These are phyloP conservation scores for Entomortierella parvispora DNA, from an alignment of 192 early-diverging fungal species.

Conservation along the genomic window DNA sequence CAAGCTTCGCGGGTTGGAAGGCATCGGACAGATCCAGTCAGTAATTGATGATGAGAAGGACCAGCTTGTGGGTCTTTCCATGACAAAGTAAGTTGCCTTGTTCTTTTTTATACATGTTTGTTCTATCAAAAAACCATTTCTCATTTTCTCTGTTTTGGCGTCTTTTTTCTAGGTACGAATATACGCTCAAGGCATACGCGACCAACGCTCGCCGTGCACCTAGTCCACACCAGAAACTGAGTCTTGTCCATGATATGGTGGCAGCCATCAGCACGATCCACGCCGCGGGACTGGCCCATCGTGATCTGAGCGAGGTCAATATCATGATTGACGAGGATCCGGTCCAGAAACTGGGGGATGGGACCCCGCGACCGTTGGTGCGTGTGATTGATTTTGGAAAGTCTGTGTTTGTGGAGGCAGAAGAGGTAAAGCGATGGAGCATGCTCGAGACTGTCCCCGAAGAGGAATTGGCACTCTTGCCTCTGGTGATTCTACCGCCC, in stretches of 20 bases:
- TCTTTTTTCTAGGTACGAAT: slow-evolving; percentile 52
- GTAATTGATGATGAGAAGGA: slow-evolving; percentile 60
- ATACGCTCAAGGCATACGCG: slow-evolving; percentile 65
- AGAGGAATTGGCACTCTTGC: slow-evolving; percentile 57
- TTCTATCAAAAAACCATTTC: not conserved
- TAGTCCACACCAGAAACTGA: slow-evolving; percentile 63
- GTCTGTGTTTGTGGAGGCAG: slow-evolving; percentile 59
- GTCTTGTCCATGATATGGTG: slow-evolving; percentile 63
- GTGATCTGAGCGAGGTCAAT: slow-evolving; percentile 69
- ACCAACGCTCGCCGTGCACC: slow-evolving; percentile 59
- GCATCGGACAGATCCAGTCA: slow-evolving; percentile 65
- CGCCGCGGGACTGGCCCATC: slow-evolving; percentile 63
- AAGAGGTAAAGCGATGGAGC: slow-evolving; percentile 57
- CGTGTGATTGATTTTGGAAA: slow-evolving; percentile 73
- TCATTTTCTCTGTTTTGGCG: not conserved
- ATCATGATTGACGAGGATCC: slow-evolving; percentile 65
- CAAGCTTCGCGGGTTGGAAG: slow-evolving; percentile 51
- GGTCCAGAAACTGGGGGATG: slow-evolving; percentile 49
- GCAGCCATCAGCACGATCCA: slow-evolving; percentile 61
- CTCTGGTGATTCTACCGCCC: slow-evolving; percentile 60
- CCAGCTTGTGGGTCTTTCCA: slow-evolving; percentile 65
- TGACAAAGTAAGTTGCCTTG: slow-evolving; percentile 56
- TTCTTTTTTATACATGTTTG: not conserved
- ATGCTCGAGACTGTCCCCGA: slow-evolving; percentile 38
- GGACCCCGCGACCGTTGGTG: slow-evolving; percentile 50